These are phyloP conservation scores for Leccinum boreale DNA, from an alignment of 768 basidiomycete genomes.

Conservation along the genomic window DNA sequence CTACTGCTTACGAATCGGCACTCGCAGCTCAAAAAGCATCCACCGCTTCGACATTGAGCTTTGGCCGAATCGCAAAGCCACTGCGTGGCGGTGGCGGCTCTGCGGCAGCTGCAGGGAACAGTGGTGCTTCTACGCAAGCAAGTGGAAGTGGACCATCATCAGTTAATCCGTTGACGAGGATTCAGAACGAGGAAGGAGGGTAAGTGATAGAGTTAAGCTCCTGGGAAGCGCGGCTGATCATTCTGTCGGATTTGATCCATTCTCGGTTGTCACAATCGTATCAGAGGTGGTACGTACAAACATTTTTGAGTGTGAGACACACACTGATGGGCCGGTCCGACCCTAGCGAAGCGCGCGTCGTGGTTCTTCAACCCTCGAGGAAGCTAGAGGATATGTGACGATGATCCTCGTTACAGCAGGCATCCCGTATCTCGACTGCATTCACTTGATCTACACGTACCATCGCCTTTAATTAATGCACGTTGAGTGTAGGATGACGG, in stretches of 20 bases:
- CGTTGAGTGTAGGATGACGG: slow-evolving; percentile 9
- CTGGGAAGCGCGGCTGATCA: slow-evolving; percentile 11
- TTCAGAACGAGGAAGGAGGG: slow-evolving; percentile 82
- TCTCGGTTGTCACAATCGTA: slow-evolving; percentile 15
- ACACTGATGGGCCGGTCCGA: slow-evolving; percentile 25
- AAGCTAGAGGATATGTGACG: slow-evolving; percentile 29
- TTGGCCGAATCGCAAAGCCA: slow-evolving; percentile 96
- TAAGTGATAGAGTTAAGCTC: slow-evolving; percentile 36
- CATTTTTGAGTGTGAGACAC: slow-evolving; percentile 12
- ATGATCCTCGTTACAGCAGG: slow-evolving; percentile 12
- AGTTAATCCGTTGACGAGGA: slow-evolving; percentile 61
- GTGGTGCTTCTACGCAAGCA: slow-evolving; percentile 40
- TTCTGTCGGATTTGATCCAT: slow-evolving; percentile 16
- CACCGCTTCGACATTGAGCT: slow-evolving; percentile 67
- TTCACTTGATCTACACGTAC: slow-evolving; percentile 29
- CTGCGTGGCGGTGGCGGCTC: slow-evolving; percentile 87
- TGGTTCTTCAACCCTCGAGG: slow-evolving; percentile 90
- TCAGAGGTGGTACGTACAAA: slow-evolving; percentile 33
- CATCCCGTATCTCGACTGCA: slow-evolving; percentile 15
- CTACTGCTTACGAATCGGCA: slow-evolving; percentile 28
- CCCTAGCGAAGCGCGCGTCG: slow-evolving; percentile 81
- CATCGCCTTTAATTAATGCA: slow-evolving; percentile 23
- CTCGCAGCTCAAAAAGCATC: slow-evolving; percentile 69
- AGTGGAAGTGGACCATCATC: slow-evolving; percentile 43
- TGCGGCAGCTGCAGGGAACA: slow-evolving; percentile 36